Conservation (phyloP, 192 early-diverging fungal genomes). For the Entophlyctis luteolus region DNA sequence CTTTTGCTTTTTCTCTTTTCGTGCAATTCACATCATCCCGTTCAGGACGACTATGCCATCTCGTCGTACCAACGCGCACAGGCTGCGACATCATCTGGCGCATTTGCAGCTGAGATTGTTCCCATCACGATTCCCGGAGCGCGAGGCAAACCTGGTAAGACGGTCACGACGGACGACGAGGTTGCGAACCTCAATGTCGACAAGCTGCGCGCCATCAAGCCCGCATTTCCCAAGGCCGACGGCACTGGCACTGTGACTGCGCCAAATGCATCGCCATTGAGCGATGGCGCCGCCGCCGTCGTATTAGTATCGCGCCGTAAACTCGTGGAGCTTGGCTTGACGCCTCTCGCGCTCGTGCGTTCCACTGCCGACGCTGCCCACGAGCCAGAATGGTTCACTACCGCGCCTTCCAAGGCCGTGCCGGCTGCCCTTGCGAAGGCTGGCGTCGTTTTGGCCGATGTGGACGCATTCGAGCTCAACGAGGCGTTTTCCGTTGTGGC, state of each 20-base stretch:
- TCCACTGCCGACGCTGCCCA: constrained; percentile 85
- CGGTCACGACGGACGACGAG: constrained; percentile 76
- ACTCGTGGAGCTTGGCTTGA: constrained; percentile 69
- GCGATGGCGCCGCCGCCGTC: constrained; percentile 91
- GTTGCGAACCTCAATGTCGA: constrained; percentile 73
- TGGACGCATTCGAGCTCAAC: constrained; percentile 93
- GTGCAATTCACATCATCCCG: constrained; percentile 61
- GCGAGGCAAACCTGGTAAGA: constrained; percentile 75
- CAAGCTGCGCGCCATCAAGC: constrained; percentile 83
- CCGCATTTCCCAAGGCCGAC: constrained; percentile 69
- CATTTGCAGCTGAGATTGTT: constrained; percentile 77
- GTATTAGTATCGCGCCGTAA: constrained; percentile 76
- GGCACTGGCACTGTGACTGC: constrained; percentile 89
- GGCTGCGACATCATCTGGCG: constrained; percentile 75
- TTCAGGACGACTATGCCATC: constrained; percentile 83
- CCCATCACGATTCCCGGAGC: constrained; percentile 80
- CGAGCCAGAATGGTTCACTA: constrained; percentile 89
- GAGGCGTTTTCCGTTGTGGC: constrained; percentile 97
- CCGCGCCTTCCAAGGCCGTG: constrained; percentile 87
- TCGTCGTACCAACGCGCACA: constrained; percentile 82
- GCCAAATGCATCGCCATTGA: constrained; percentile 84
- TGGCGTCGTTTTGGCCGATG: constrained; percentile 65
- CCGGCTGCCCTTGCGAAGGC: constrained; percentile 89
- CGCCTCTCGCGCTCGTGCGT: constrained; percentile 81
- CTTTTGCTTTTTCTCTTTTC: no score